Base-by-base conservation (phyloP, 192 early-diverging fungal genomes). In the Coemansia sp. region DNA sequence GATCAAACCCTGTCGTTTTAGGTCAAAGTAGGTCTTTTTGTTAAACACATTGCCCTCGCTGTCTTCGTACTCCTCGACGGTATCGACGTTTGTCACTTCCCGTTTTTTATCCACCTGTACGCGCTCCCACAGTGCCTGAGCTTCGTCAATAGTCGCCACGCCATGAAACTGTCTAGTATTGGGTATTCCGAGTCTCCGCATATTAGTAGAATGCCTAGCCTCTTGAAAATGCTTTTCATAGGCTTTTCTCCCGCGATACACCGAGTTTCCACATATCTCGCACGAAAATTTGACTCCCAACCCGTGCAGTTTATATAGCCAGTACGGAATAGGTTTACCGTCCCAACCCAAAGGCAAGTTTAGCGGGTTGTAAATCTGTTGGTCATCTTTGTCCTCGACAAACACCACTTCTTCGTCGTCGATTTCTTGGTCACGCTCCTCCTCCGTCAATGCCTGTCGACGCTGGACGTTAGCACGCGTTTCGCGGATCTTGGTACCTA, bases 281-380 rank as follows among this genome's bases (percentile, higher is more conserved):
- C 97, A 99, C 1, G 90, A 84, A 69, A 97, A 97, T 67, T 96
- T 92, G 32, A 95, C 91, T 12, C 94, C 94, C 59, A 99, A 80
- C 5, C 97, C 97, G 71, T 98, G 97, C 53, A 99, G 84, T 80
- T 97, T 98, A 87, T 94, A 99, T 32, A 99, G 83, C 97, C 97
- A 99, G 74, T 93, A 99, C 18, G 96, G 96, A 80, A 99, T 99
- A 18, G 95, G 97, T 75, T 99, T 99, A 38, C 95, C 97, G 73
- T 99, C 97, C 94, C 94, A 98, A 12, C 95, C 97, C 59, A 99
- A 72, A 2, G 95, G 95, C 50, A 99, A 73, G 62, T 98, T 99
- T 15, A 98, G 85, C 18, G 97, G 97, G 64, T 99, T 99, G 74
- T 99, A 99, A 47, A 95, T 89, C 71, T 95, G 92, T 59, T 94